Evolutionary conservation across 306 rosid genomes (phyloP).

Genomic region (Sicyos edulis): DNA sequence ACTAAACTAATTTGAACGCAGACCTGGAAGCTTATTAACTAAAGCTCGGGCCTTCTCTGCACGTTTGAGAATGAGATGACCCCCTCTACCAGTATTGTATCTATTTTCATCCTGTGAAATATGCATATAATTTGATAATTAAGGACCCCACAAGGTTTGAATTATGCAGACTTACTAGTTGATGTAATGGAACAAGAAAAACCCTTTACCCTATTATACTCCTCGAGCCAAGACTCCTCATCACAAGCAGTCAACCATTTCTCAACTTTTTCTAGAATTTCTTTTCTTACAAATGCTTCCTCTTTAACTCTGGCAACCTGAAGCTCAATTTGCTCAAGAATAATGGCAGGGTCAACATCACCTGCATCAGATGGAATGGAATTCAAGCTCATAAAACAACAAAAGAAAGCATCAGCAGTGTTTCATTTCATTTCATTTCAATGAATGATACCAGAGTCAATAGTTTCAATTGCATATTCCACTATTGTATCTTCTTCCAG

Average conservation of each 20-base stretch:
- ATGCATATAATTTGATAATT: background rate
- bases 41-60: slow-evolving; percentile 73
- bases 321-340: slow-evolving; percentile 51
- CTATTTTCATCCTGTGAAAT: slow-evolving; percentile 63
- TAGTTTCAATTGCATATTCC: slow-evolving; percentile 33
- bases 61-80: slow-evolving; percentile 59
- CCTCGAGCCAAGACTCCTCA: slow-evolving; percentile 91
- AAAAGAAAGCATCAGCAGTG: background rate
- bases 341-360: slow-evolving; percentile 30
- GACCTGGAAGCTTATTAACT: slow-evolving; percentile 63
- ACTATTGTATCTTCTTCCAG: slow-evolving; percentile 23
- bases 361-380: slow-evolving; percentile 29
- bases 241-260: slow-evolving; percentile 64
- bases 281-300: slow-evolving; percentile 61
- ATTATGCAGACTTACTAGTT: background rate
- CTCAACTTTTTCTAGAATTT: slow-evolving; percentile 68
- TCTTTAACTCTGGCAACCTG: slow-evolving; percentile 47
- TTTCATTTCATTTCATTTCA: background rate
- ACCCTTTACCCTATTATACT: slow-evolving; percentile 56
- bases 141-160: slow-evolving; percentile 6
- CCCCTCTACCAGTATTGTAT: slow-evolving; percentile 69
- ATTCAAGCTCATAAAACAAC: background rate
- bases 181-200: background rate
- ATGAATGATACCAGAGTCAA: slow-evolving; percentile 41
- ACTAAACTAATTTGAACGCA: background rate